Conservation (phyloP, 257 asterid species). For the Linderniella brevidens region DNA sequence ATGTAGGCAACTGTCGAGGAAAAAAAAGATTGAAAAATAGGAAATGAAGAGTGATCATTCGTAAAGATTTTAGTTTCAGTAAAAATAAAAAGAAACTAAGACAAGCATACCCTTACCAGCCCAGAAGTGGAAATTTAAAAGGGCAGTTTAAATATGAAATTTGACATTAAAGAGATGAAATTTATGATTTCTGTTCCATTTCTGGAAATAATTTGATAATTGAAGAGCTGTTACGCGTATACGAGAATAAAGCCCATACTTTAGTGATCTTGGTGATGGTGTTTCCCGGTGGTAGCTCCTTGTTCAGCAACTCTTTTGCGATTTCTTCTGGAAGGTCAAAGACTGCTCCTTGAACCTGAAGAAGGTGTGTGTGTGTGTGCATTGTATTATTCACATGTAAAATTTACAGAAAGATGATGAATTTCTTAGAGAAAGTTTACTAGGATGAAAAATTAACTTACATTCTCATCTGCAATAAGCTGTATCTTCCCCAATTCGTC, state of each 20-base stretch:
- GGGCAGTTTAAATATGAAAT: no score
- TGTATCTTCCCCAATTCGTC: constrained; percentile 78
- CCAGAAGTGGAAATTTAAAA: no score
- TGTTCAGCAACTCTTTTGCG: constrained; percentile 59
- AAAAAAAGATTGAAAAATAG: no score
- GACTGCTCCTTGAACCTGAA: constrained; percentile 79
- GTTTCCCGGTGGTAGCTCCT: constrained; percentile 76
- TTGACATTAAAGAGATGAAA: no score
- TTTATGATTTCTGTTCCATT: no score
- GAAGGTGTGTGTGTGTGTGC: no score
- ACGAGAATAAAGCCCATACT: constrained; percentile 17
- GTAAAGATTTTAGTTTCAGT: background rate
- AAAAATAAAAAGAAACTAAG: no score
- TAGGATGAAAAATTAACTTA: constrained; percentile 10
- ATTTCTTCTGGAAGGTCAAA: constrained; percentile 96
- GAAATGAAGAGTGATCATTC: background rate
- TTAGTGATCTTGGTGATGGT: constrained; percentile 60
- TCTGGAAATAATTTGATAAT: no score
- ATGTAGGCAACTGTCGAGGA: constrained; percentile 51
- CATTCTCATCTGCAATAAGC: constrained; percentile 57
- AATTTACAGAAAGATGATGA: constrained; percentile 1
- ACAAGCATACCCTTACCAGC: no score
- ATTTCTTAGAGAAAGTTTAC: background rate
- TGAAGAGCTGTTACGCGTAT: no score
- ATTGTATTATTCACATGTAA: no score